A percentile compares a stretch with the other conserved stretches of the same genome.
phyloP scores from a whole-genome alignment of 164 flowering plant species.

The Stephania japonica region DNA sequence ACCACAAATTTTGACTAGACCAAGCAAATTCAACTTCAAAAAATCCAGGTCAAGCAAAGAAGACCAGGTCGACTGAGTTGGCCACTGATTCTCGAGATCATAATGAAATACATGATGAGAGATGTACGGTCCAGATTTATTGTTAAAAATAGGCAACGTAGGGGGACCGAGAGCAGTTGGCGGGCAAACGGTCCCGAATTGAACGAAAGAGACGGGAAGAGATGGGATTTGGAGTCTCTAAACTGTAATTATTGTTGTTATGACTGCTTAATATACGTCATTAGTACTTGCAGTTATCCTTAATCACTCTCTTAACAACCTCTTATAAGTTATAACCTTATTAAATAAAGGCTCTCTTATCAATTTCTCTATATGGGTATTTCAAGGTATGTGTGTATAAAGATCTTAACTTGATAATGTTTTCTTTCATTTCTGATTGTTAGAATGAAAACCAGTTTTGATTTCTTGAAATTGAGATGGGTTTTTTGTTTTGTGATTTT shows the following conservation, averaged over 20 bases:
- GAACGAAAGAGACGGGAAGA: background rate
- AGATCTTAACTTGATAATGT: background rate
- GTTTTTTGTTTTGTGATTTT: background rate
- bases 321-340: background rate
- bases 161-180: conserved; percentile 2
- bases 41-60: background rate
- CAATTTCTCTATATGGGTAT: background rate
- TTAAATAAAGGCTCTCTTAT: background rate
- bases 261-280: background rate
- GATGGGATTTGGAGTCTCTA: background rate
- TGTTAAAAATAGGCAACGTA: background rate
- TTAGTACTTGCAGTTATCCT: background rate
- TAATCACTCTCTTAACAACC: background rate
- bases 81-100: background rate
- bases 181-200: background rate
- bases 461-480: background rate
- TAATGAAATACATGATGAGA: background rate
- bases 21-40: background rate
- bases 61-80: background rate
- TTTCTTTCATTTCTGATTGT: background rate
- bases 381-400: background rate
- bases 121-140: background rate
- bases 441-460: background rate
- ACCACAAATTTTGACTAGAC: background rate
- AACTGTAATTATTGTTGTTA: background rate